These are phyloP conservation scores for Claviceps citrina DNA, from an alignment of 2,329 filamentous ascomycete species.

Conservation along the genomic window DNA sequence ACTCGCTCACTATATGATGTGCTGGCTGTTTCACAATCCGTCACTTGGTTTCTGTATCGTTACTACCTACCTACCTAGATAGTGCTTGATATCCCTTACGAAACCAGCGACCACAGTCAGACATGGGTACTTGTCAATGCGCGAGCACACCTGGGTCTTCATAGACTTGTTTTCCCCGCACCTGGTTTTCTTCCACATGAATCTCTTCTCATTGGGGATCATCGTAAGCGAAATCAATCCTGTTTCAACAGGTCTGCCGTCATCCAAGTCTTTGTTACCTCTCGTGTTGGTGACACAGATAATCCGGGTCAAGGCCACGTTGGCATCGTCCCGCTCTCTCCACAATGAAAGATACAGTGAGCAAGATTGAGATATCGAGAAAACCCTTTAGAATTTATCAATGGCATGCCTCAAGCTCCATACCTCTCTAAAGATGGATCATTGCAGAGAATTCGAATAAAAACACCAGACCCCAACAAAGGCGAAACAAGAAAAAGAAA, in stretches of 20 bases:
- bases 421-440: background rate
- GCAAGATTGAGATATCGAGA: too few species aligned
- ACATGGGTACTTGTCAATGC: background rate
- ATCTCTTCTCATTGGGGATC: background rate
- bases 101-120: background rate
- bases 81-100: background rate
- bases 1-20: background rate
- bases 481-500: background rate
- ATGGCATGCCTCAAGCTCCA: conserved; percentile 4
- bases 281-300: background rate
- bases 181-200: background rate
- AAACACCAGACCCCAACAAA: background rate
- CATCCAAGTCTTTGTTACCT: background rate
- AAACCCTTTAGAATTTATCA: background rate
- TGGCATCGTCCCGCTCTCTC: background rate
- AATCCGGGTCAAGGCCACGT: background rate
- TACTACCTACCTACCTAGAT: too few species aligned
- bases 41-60: background rate
- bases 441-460: background rate
- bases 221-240: background rate
- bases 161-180: background rate
- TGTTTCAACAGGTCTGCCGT: background rate
- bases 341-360: too few species aligned
- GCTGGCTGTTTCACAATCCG: background rate
- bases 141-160: background rate